Percentiles rank a stretch among this genome's conserved stretches.
Evolutionary conservation across 2,329 filamentous ascomycete species (phyloP).

Genomic region (Coniella lustricola): DNA sequence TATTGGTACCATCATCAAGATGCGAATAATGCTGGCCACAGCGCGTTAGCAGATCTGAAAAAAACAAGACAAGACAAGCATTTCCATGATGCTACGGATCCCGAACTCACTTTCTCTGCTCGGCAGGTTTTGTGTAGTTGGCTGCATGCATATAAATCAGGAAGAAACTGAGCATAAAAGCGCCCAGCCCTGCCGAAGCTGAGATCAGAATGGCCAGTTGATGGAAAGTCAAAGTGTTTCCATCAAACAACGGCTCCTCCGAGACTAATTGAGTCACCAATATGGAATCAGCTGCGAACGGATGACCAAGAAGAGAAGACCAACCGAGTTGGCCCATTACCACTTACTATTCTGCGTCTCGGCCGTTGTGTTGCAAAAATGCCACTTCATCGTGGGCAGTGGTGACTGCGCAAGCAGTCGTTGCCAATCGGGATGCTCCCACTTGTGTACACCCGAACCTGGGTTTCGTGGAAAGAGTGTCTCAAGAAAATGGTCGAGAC

Average conservation of each 20-base stretch:
- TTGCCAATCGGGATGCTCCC: background rate
- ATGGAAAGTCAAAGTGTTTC: conserved; percentile 42
- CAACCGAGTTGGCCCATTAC: background rate
- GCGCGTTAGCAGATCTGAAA: conserved; percentile 3
- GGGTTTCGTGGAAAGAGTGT: background rate
- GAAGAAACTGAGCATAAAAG: conserved; percentile 47
- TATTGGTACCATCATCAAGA: conserved; percentile 80
- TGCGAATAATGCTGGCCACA: conserved; percentile 67
- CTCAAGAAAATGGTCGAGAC: too few relatives aligned
- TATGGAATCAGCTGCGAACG: conserved; percentile 22
- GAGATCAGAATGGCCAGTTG: conserved; percentile 45
- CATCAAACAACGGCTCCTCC: conserved; percentile 40
- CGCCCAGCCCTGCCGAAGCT: conserved; percentile 40
- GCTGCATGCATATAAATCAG: conserved; percentile 52
- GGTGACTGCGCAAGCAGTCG: conserved; percentile 5
- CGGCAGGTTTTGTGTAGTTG: conserved; percentile 53
- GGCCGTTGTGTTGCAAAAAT: conserved; percentile 15
- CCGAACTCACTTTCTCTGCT: conserved; percentile 47
- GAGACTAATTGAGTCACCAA: conserved; percentile 30
- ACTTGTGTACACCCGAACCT: background rate
- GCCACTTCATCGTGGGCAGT: conserved; percentile 10
- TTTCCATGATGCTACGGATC: background rate
- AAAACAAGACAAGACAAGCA: background rate
- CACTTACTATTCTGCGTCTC: conserved; percentile 20
- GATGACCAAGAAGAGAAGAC: background rate